Evolutionary conservation across 148 eudicot species (phyloP).

Genomic region (Nyssa sinensis): DNA sequence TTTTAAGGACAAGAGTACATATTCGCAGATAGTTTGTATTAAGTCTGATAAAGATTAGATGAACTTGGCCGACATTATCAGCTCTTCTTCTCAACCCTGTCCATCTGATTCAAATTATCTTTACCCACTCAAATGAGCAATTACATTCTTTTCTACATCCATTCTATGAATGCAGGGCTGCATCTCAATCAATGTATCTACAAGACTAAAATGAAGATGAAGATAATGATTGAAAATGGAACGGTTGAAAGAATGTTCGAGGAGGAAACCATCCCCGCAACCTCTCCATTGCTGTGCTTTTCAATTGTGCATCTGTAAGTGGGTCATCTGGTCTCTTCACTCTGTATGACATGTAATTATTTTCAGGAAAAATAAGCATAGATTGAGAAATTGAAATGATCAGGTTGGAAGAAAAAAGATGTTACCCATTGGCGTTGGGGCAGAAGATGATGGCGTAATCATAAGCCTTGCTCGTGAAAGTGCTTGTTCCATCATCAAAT

Average conservation of each 20-base stretch:
- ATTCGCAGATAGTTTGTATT: not conserved
- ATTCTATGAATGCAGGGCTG: not conserved
- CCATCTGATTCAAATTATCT: not conserved
- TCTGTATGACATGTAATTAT: slow-evolving; percentile 47
- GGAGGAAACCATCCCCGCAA: slow-evolving; percentile 30
- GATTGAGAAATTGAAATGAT: too few relatives aligned
- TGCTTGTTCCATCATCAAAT: slow-evolving; percentile 86
- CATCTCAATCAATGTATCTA: not conserved
- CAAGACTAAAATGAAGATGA: slow-evolving; percentile 19
- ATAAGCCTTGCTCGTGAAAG: slow-evolving; percentile 86
- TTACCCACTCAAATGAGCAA: not conserved
- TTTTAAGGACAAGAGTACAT: not conserved
- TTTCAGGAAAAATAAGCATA: too few relatives aligned
- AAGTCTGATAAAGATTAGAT: not conserved
- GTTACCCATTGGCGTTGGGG: slow-evolving; percentile 45
- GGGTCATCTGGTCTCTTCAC: slow-evolving; percentile 25
- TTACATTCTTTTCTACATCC: not conserved
- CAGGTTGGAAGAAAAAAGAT: not conserved
- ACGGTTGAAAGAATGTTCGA: slow-evolving; percentile 27
- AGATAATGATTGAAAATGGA: slow-evolving; percentile 20
- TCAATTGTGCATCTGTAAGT: slow-evolving; percentile 20
- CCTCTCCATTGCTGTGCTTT: slow-evolving; percentile 26
- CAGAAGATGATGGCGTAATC: slow-evolving; percentile 72
- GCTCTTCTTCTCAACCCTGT: not conserved
- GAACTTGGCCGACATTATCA: not conserved